A percentile compares a stretch with the other conserved stretches of the same genome.
Conservation (phyloP, 2,329 filamentous ascomycete species). For the Myotisia sp. region DNA sequence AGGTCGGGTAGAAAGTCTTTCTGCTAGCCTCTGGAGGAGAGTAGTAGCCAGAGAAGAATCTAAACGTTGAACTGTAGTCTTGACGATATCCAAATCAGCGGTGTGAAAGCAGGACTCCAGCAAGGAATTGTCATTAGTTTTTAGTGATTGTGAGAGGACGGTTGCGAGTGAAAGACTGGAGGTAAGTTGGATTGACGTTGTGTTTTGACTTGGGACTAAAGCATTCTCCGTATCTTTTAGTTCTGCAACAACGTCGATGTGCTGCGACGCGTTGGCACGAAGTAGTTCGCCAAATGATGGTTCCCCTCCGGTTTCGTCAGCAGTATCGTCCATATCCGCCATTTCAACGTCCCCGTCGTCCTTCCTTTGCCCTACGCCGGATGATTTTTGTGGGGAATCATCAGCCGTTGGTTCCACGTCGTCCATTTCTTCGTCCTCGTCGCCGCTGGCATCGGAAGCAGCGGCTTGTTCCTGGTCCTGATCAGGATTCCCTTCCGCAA, state of each 20-base stretch:
- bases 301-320: conserved; percentile 33
- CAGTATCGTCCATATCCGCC: conserved; percentile 27
- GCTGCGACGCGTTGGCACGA: conserved; percentile 51
- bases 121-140: conserved; percentile 76
- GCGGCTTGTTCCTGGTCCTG: conserved; percentile 21
- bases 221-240: conserved; percentile 32
- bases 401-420: conserved; percentile 8
- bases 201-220: conserved; percentile 33
- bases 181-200: conserved; percentile 42
- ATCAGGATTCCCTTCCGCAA: conserved; percentile 28
- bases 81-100: conserved; percentile 60
- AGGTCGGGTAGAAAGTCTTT: conserved; percentile 71
- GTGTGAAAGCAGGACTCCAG: conserved; percentile 85
- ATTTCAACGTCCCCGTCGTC: conserved; percentile 21
- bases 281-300: conserved; percentile 82
- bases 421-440: conserved; percentile 15
- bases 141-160: conserved; percentile 83
- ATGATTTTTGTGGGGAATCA: conserved; percentile 9
- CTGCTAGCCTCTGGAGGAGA: conserved; percentile 70
- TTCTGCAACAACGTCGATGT: conserved; percentile 55
- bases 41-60: conserved; percentile 68
- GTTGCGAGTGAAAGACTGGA: conserved; percentile 72
- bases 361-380: conserved; percentile 12
- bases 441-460: conserved; percentile 16
- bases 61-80: conserved; percentile 77